Evolutionary conservation across 305 asterid species (phyloP).

Genomic region (Lippia alba): DNA sequence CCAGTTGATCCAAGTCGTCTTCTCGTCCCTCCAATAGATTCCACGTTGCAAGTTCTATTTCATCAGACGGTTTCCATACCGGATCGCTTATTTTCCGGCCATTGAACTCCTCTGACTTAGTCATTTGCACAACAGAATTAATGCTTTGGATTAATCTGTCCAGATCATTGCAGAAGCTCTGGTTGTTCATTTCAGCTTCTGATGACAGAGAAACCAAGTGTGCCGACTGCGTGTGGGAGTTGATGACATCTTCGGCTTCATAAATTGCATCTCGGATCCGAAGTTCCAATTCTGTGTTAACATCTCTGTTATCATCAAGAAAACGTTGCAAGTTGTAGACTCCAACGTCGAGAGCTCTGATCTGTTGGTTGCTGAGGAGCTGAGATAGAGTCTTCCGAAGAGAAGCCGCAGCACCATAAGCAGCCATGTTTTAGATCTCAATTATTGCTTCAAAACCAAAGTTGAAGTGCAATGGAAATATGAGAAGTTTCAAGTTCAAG

Average conservation of each 20-base stretch:
- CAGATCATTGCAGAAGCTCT: neutral
- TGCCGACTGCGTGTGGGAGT: neutral
- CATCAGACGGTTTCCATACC: neutral
- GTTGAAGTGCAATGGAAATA: too few relatives aligned
- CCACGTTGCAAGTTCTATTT: neutral
- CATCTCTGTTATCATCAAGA: slow-evolving; percentile 2
- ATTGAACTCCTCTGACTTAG: too few relatives aligned
- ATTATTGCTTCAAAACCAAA: too few relatives aligned
- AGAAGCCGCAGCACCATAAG: slow-evolving; percentile 35
- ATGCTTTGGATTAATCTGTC: neutral
- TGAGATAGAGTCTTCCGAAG: slow-evolving; percentile 16
- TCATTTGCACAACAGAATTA: too few relatives aligned
- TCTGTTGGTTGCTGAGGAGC: neutral
- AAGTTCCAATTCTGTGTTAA: neutral
- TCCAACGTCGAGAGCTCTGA: slow-evolving; percentile 4
- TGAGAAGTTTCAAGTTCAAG: too few relatives aligned
- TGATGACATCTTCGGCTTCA: slow-evolving; percentile 26
- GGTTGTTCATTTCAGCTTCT: neutral
- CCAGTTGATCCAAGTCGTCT: neutral
- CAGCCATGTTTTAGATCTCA: slow-evolving; percentile 8
- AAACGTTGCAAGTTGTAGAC: slow-evolving; percentile 10
- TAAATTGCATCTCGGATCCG: slow-evolving; percentile 30
- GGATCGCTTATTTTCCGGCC: too few relatives aligned
- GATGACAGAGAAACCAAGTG: neutral
- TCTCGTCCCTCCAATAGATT: neutral